A percentile compares a stretch with the other conserved stretches of the same genome.
phyloP scores from a whole-genome alignment of 768 basidiomycete genomes.

The Coprinopsis cinerea region DNA sequence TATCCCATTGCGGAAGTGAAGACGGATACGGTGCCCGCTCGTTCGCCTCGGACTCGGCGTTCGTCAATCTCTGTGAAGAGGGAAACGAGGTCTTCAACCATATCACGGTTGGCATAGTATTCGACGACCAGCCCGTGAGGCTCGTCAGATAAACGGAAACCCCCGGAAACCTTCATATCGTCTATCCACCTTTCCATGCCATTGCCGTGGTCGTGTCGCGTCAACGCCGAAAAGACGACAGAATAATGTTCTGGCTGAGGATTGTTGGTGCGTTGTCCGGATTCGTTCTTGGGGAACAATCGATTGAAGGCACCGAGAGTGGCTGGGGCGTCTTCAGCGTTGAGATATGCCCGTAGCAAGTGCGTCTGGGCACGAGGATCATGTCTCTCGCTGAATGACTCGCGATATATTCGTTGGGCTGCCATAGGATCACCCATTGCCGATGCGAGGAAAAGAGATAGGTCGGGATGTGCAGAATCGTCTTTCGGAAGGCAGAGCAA shows the following conservation, averaged over 20 bases:
- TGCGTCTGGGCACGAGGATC: not conserved
- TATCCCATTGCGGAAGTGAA: conserved; percentile 13
- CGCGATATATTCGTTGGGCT: conserved; percentile 24
- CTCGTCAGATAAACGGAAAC: not conserved
- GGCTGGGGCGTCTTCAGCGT: conserved; percentile 35
- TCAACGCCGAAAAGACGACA: conserved; percentile 49
- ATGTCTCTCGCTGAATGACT: not conserved
- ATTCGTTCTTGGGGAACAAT: conserved; percentile 38
- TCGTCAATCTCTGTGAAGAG: conserved; percentile 1
- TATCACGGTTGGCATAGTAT: conserved; percentile 6
- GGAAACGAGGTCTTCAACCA: not conserved
- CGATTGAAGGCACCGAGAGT: conserved; percentile 43
- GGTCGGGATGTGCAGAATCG: not conserved
- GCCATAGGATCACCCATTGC: not conserved
- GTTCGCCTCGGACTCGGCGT: not conserved
- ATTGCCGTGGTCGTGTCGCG: conserved; percentile 37
- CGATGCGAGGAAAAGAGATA: not conserved
- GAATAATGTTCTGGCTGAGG: conserved; percentile 33
- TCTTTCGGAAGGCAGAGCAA: too few relatives aligned
- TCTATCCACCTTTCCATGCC: conserved; percentile 52
- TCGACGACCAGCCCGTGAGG: not conserved
- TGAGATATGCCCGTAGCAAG: conserved; percentile 13
- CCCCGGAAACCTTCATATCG: conserved; percentile 15
- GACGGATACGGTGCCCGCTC: too few relatives aligned
- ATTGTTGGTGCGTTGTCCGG: conserved; percentile 15